Base-by-base conservation (phyloP, 2,329 filamentous ascomycete species). In the Cladosporium halotolerans region DNA sequence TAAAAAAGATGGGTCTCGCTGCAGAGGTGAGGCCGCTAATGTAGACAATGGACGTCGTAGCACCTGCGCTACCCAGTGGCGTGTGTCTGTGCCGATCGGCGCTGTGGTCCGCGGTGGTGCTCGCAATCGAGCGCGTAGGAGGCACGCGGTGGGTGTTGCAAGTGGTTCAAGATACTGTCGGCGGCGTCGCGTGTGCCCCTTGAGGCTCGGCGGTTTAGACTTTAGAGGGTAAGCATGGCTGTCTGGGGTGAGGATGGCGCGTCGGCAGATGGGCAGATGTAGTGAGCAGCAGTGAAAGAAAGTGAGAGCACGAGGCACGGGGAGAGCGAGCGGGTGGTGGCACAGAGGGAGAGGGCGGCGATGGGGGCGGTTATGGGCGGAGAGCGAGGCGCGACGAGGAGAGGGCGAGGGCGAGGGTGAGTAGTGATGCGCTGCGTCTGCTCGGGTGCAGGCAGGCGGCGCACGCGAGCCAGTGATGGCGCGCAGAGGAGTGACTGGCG, bases 1-100 rank as follows among this genome's bases (percentile, higher is more conserved):
- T 28, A 43, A 43, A 34, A 51, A 51, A 51, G 47, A 51, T 51
- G 47, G 47, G 47, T 51, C 47, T 44, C 28, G 47, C 47, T 51
- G 47, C 47, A 51, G 40, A 51, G 40, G 47, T 51, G 31, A 19
- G 40, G n/a, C 16, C 16, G 47, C 47, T 51, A 44, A 51, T 51
- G 47, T 51, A 51, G 47, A 51, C 31, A 40, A 31, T 32, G 38
- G 28, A 51, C 11, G 47, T 51, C 43, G 47, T 51, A 51, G 47
- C 47, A 51, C 47, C 31, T 34, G 32, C 16, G 47, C 47, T 34
- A 51, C 47, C 38, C 47, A 40, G 32, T 44, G 47, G 47, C 31
- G 39, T 36, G 38, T 51, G 47, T 51, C 47, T 41, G 47, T 51
- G 39, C 40, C 31, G 47, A 51, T 43, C 11, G 40, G 47, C 32